Percentiles rank a stretch among this genome's conserved stretches.
Conservation (phyloP, 1,139 yeast species). For the Protomyces pachydermus region DNA sequence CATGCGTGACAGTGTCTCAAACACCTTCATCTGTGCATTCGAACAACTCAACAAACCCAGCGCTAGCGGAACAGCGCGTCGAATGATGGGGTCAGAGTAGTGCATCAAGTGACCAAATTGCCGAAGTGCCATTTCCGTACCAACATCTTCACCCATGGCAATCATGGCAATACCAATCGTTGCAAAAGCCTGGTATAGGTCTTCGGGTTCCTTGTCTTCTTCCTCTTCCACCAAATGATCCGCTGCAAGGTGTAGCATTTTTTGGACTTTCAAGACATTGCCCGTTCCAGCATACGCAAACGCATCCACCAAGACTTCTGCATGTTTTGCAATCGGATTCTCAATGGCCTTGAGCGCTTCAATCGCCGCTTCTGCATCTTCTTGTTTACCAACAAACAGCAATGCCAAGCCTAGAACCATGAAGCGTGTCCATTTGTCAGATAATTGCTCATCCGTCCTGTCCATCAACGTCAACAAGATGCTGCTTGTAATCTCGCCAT, state of each 20-base stretch:
- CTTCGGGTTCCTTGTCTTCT: constrained; percentile 48
- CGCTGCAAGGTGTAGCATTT: constrained; percentile 72
- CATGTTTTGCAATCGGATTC: constrained; percentile 85
- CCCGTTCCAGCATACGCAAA: constrained; percentile 99
- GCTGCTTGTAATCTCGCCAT: constrained; percentile 88
- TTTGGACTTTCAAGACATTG: constrained; percentile 90
- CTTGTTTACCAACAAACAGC: constrained; percentile 81
- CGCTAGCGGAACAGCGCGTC: constrained; percentile 94
- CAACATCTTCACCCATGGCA: constrained; percentile 97
- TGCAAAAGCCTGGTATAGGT: constrained; percentile 65
- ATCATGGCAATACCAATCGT: constrained; percentile 91
- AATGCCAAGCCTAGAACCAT: constrained; percentile 90
- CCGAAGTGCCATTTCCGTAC: constrained; percentile 94
- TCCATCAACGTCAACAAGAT: constrained; percentile 87
- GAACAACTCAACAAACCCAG: constrained; percentile 93
- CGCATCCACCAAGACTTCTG: constrained; percentile 83
- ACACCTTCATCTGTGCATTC: constrained; percentile 94
- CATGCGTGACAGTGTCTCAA: constrained; percentile 90
- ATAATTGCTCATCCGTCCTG: constrained; percentile 69
- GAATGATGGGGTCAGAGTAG: constrained; percentile 86
- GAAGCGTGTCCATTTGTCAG: constrained; percentile 82
- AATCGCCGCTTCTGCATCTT: constrained; percentile 88
- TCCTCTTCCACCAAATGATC: constrained; percentile 45
- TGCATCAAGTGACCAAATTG: constrained; percentile 95
- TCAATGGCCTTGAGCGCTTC: constrained; percentile 94